These are phyloP conservation scores for Curvularia eragrostidis DNA, from an alignment of 2,329 filamentous ascomycete species.

Conservation along the genomic window DNA sequence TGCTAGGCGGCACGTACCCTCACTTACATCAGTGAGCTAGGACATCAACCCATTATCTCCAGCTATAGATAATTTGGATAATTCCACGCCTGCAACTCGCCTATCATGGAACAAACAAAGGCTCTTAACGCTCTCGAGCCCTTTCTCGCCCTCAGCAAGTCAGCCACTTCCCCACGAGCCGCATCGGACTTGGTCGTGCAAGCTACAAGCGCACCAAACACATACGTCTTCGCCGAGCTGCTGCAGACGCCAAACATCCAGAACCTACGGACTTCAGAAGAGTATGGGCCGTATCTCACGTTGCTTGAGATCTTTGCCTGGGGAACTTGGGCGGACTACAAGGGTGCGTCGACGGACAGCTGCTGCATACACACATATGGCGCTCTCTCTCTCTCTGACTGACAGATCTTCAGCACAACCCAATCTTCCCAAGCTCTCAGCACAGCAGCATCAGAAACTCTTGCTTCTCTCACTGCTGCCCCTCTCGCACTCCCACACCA, in stretches of 20 bases:
- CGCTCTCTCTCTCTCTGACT: not conserved
- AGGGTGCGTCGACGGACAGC: slow-evolving; percentile 52
- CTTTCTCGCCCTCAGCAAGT: slow-evolving; percentile 88
- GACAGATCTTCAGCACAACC: slow-evolving; percentile 43
- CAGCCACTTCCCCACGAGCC: slow-evolving; percentile 81
- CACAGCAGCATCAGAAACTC: slow-evolving; percentile 80
- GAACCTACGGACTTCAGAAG: slow-evolving; percentile 67
- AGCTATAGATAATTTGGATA: not conserved
- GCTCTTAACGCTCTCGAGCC: slow-evolving; percentile 72
- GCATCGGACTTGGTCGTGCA: slow-evolving; percentile 85
- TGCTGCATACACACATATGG: not conserved
- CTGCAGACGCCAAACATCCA: slow-evolving; percentile 81
- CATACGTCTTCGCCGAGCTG: slow-evolving; percentile 94
- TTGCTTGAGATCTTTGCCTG: slow-evolving; percentile 90
- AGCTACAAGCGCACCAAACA: slow-evolving; percentile 87
- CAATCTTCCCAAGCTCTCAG: slow-evolving; percentile 73
- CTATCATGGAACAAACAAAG: slow-evolving; percentile 74
- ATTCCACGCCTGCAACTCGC: not conserved
- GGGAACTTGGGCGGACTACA: slow-evolving; percentile 85
- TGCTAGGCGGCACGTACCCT: slow-evolving; percentile 2
- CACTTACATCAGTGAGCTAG: slow-evolving; percentile 7
- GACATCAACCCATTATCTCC: not conserved
- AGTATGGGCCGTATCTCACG: slow-evolving; percentile 69
- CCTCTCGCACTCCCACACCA: slow-evolving; percentile 70
- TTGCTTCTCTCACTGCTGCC: slow-evolving; percentile 88